Evolutionary conservation across 768 basidiomycete species (phyloP).

Genomic region (Leucosporidium scottii): DNA sequence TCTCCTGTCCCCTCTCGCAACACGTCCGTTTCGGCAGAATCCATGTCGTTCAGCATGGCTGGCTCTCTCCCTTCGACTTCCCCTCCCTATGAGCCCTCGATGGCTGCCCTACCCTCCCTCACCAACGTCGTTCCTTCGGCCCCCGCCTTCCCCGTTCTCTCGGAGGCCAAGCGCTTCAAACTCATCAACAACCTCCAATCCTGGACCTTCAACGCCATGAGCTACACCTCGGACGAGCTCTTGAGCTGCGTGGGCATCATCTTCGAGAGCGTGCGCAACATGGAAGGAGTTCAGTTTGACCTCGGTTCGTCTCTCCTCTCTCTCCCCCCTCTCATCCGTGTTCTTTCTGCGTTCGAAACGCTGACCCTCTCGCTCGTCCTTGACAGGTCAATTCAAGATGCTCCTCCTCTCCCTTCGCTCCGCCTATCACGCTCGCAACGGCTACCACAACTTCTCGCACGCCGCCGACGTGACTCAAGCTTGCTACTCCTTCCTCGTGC

Average conservation of each 20-base stretch:
- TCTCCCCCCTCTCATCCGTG: too few relatives aligned
- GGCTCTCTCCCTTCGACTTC: constrained; percentile 10
- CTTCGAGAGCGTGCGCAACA: constrained; percentile 75
- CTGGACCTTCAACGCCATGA: constrained; percentile 89
- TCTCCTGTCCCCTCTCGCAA: constrained; percentile 22
- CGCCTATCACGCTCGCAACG: constrained; percentile 82
- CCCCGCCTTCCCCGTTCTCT: constrained; percentile 19
- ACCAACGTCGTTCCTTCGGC: constrained; percentile 39
- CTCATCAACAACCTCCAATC: constrained; percentile 63
- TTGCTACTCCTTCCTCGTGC: constrained; percentile 71
- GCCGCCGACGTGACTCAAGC: constrained; percentile 95
- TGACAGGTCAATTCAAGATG: constrained; percentile 61
- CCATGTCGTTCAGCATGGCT: constrained; percentile 15
- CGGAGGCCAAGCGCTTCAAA: constrained; percentile 47
- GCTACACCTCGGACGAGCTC: constrained; percentile 71
- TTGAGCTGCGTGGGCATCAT: constrained; percentile 72
- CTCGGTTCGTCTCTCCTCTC: constrained; percentile 45
- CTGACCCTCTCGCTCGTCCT: constrained; percentile 12
- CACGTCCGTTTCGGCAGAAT: constrained; percentile 24
- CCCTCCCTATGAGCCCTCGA: neutral
- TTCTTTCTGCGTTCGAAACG: neutral
- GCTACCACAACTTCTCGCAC: constrained; percentile 97
- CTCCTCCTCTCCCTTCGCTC: constrained; percentile 83
- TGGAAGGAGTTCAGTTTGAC: constrained; percentile 54
- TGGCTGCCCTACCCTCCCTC: constrained; percentile 39